A percentile compares a stretch with the other conserved stretches of the same genome.
Evolutionary conservation across 352 stramenopile genomes (phyloP).

Genomic region (Pythium myriotylum): DNA sequence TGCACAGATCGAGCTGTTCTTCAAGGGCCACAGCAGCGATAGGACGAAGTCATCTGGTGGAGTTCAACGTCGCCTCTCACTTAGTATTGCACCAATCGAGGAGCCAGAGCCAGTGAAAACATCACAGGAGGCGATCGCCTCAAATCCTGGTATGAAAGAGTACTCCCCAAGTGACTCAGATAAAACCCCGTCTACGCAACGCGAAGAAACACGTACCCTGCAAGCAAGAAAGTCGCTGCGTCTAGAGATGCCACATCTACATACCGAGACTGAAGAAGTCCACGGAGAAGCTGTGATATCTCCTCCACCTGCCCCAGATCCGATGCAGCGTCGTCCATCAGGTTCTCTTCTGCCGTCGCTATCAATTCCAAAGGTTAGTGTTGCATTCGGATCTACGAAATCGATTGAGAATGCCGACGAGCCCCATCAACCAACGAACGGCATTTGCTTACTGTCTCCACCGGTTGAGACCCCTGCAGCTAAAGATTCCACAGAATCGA

Average conservation of each 20-base stretch:
- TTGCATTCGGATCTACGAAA: conserved; percentile 19
- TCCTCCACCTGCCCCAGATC: conserved; percentile 17
- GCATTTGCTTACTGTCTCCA: background rate
- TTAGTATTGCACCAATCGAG: conserved; percentile 18
- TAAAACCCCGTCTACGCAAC: conserved; percentile 10
- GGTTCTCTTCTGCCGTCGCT: conserved; percentile 22
- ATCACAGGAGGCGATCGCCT: too few relatives aligned
- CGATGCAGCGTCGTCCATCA: conserved; percentile 20
- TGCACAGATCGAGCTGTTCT: conserved; percentile 32
- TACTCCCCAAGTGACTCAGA: too few relatives aligned
- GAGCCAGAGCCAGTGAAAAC: too few relatives aligned
- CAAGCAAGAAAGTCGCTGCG: conserved; percentile 25
- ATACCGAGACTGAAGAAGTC: conserved; percentile 22
- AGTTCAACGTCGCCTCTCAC: conserved; percentile 16
- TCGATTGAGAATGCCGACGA: background rate
- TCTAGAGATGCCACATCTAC: conserved; percentile 21
- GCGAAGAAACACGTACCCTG: conserved; percentile 17
- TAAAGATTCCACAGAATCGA: background rate
- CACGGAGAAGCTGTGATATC: conserved; percentile 4
- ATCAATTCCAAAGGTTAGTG: conserved; percentile 25
- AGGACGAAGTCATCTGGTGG: background rate
- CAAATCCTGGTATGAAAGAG: too few relatives aligned
- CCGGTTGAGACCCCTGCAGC: background rate
- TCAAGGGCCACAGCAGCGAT: conserved; percentile 24
- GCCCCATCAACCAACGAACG: background rate